Evolutionary conservation across 768 basidiomycete genomes (phyloP).

Genomic region (Calocera viscosa): DNA sequence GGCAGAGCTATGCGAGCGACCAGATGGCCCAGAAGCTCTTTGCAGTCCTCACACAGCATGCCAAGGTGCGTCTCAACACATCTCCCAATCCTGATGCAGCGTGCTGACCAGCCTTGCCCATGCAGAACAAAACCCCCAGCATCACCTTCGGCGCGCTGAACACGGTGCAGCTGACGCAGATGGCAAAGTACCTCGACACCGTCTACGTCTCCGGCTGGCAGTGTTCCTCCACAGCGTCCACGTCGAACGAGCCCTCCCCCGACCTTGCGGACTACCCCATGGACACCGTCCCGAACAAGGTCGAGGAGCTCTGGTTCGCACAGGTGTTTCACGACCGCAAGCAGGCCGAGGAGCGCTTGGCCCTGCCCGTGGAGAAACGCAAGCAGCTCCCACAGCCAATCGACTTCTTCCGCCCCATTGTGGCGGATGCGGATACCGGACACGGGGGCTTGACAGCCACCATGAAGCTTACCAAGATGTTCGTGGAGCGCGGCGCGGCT

Average conservation of each 20-base stretch:
- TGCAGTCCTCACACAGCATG: slow-evolving; percentile 59
- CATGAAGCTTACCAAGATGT: slow-evolving; percentile 98
- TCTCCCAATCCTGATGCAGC: neutral
- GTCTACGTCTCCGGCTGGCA: slow-evolving; percentile 94
- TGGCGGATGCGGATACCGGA: slow-evolving; percentile 96
- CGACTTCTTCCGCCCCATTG: slow-evolving; percentile 86
- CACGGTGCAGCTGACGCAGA: slow-evolving; percentile 95
- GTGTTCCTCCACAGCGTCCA: slow-evolving; percentile 84
- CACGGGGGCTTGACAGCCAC: slow-evolving; percentile 96
- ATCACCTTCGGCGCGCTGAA: slow-evolving; percentile 99
- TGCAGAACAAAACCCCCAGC: slow-evolving; percentile 54
- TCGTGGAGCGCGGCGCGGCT: slow-evolving; percentile 95
- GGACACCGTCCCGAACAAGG: slow-evolving; percentile 97
- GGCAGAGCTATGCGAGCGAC: slow-evolving; percentile 76
- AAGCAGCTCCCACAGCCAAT: slow-evolving; percentile 49
- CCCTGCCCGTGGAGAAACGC: slow-evolving; percentile 57
- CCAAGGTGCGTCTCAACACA: slow-evolving; percentile 25
- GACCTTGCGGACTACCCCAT: slow-evolving; percentile 98
- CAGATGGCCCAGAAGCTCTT: slow-evolving; percentile 79
- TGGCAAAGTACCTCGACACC: slow-evolving; percentile 94
- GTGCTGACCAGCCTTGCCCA: neutral
- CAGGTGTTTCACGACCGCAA: slow-evolving; percentile 99
- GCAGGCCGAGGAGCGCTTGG: slow-evolving; percentile 69
- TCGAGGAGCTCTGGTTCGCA: slow-evolving; percentile 94
- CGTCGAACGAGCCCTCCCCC: slow-evolving; percentile 91